Evolutionary conservation across 2,329 filamentous ascomycete species (phyloP).

Genomic region (Teratosphaeria nubilosa): DNA sequence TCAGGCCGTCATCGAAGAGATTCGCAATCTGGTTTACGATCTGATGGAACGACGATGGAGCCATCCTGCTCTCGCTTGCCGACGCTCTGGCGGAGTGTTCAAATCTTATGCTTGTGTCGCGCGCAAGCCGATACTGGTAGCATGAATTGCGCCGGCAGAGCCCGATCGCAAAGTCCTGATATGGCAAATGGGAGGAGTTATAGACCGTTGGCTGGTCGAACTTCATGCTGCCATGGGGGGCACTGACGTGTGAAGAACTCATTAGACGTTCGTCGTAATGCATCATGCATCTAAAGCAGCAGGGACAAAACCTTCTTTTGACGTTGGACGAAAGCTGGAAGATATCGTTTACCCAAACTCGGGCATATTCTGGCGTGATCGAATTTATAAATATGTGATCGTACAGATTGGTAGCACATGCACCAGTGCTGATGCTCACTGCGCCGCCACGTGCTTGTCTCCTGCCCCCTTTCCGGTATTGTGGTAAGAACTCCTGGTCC

Average conservation of each 20-base stretch:
- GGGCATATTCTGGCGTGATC: not conserved
- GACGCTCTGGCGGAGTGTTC: no score
- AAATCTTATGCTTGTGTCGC: not conserved
- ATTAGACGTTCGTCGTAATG: not conserved
- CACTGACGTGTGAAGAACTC: not conserved
- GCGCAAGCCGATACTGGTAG: not conserved
- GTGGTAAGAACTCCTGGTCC: not conserved
- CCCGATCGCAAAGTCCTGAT: not conserved
- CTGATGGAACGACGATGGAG: no score
- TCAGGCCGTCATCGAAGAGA: no score
- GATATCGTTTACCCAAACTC: not conserved
- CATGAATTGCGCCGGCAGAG: not conserved
- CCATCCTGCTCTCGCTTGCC: no score
- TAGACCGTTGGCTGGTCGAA: not conserved
- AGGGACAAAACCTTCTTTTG: not conserved
- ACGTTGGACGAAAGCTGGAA: not conserved
- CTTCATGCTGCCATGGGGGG: not conserved
- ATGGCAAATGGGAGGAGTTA: not conserved
- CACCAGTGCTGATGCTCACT: not conserved
- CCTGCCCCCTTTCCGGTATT: not conserved
- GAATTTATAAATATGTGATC: not conserved
- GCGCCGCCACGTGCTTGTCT: not conserved
- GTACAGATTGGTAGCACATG: not conserved
- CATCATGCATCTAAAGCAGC: not conserved
- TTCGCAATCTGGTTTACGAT: no score